phyloP scores from a whole-genome alignment of 2,329 filamentous ascomycete species.

The Incumbomyces delicatus region DNA sequence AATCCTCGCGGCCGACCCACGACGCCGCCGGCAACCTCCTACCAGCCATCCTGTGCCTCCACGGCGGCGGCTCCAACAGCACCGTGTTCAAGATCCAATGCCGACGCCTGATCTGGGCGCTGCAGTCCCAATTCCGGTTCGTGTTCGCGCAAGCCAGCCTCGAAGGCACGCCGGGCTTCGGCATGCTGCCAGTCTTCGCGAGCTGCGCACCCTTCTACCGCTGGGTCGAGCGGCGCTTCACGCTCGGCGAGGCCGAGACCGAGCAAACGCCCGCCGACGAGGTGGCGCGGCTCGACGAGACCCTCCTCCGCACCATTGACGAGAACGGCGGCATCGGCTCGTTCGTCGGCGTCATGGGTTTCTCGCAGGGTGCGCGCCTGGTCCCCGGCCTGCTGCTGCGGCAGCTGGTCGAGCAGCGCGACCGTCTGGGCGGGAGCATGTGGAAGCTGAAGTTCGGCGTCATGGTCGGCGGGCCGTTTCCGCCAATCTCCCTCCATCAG shows the following conservation, averaged over 20 bases:
- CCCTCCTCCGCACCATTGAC: conserved; percentile 14
- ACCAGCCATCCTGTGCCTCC: conserved; percentile 30
- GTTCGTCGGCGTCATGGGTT: conserved; percentile 28
- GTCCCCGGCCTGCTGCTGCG: conserved; percentile 21
- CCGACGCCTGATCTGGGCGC: conserved; percentile 25
- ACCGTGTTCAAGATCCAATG: conserved; percentile 29
- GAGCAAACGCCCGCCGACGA: conserved; percentile 14
- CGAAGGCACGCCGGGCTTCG: conserved; percentile 25
- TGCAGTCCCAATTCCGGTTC: conserved; percentile 27
- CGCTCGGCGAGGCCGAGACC: conserved; percentile 13
- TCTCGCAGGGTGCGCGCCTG: conserved; percentile 27
- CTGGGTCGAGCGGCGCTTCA: conserved; percentile 24
- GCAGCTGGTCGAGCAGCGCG: conserved; percentile 18
- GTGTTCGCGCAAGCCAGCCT: conserved; percentile 28
- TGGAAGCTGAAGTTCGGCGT: conserved; percentile 20
- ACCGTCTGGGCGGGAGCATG: neutral
- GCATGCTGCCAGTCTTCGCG: conserved; percentile 30
- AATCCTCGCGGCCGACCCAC: conserved; percentile 9
- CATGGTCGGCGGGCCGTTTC: conserved; percentile 21
- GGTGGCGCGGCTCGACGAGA: conserved; percentile 14
- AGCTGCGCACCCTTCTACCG: conserved; percentile 27
- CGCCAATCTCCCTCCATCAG: conserved; percentile 16
- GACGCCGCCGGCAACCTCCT: conserved; percentile 12
- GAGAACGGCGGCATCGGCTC: conserved; percentile 17
- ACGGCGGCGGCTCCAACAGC: conserved; percentile 32